Evolutionary conservation across 768 basidiomycete species (phyloP).

Genomic region (Lentinula guzmanii): DNA sequence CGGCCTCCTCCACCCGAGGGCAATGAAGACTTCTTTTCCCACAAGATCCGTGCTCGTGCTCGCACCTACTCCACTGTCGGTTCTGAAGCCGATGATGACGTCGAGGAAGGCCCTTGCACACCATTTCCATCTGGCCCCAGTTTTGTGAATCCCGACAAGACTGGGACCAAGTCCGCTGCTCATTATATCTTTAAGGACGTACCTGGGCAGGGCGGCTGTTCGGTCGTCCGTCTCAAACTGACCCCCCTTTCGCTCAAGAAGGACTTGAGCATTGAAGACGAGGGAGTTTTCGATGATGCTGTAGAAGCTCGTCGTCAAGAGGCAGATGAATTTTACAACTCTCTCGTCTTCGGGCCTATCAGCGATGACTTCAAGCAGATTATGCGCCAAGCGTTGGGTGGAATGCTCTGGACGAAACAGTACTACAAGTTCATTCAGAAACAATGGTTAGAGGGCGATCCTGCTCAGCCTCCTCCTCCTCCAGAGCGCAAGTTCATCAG

Average conservation of each 20-base stretch:
- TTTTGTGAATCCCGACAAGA: slow-evolving; percentile 83
- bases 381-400: slow-evolving; percentile 92
- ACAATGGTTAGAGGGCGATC: slow-evolving; percentile 95
- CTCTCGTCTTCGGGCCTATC: slow-evolving; percentile 75
- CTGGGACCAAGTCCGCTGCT: slow-evolving; percentile 89
- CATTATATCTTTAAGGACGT: slow-evolving; percentile 87
- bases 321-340: slow-evolving; percentile 92
- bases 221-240: slow-evolving; percentile 90
- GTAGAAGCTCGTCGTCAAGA: slow-evolving; percentile 90
- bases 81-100: slow-evolving; percentile 23
- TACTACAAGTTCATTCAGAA: slow-evolving; percentile 95
- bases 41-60: slow-evolving; percentile 36
- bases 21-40: slow-evolving; percentile 39
- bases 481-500: slow-evolving; percentile 79
- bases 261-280: slow-evolving; percentile 80
- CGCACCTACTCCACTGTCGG: slow-evolving; percentile 41
- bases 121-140: slow-evolving; percentile 45
- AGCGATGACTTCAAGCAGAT: slow-evolving; percentile 93
- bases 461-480: slow-evolving; percentile 91
- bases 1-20: slow-evolving; percentile 51
- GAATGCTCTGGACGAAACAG: slow-evolving; percentile 99
- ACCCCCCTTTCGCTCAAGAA: slow-evolving; percentile 71
- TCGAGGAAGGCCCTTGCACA: slow-evolving; percentile 53
- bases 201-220: slow-evolving; percentile 88
- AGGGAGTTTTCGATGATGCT: slow-evolving; percentile 80